phyloP scores from a whole-genome alignment of 768 basidiomycete genomes.

The Kwoniella mangroviensis region DNA sequence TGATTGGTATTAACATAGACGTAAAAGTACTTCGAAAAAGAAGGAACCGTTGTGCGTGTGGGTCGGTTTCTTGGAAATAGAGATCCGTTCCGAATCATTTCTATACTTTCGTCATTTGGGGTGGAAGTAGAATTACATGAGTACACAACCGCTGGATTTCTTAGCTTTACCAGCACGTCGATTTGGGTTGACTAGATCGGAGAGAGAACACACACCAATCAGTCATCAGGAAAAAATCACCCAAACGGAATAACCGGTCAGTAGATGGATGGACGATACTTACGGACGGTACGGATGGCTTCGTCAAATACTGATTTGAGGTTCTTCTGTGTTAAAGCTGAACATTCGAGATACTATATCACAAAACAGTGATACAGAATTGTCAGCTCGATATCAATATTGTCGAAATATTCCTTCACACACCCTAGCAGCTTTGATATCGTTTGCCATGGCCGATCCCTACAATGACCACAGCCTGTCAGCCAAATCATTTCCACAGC shows the following conservation, averaged over 20 bases:
- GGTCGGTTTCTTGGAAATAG: neutral
- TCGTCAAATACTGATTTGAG: constrained; percentile 59
- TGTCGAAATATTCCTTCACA: constrained; percentile 11
- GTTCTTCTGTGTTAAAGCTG: constrained; percentile 57
- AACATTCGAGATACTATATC: constrained; percentile 55
- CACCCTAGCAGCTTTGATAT: constrained; percentile 54
- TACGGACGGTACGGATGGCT: constrained; percentile 56
- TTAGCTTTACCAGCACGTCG: constrained; percentile 50
- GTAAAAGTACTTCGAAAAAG: no score
- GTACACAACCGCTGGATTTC: constrained; percentile 52
- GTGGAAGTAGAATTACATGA: constrained; percentile 42
- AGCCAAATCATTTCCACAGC: no score
- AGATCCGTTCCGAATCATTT: neutral
- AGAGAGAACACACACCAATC: constrained; percentile 10
- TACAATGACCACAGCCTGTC: constrained; percentile 3
- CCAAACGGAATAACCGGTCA: no score
- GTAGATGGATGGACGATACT: constrained; percentile 19
- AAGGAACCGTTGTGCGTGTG: no score
- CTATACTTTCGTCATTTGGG: neutral
- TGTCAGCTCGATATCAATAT: neutral
- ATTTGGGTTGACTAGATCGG: constrained; percentile 43
- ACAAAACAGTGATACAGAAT: no score
- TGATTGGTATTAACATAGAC: no score
- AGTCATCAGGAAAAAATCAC: neutral
- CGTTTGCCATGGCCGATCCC: constrained; percentile 48